Percentiles rank a stretch among this genome's conserved stretches.
phyloP scores from a whole-genome alignment of 225 moss, liverwort and hornwort genomes.

The Marchantia paleacea region DNA sequence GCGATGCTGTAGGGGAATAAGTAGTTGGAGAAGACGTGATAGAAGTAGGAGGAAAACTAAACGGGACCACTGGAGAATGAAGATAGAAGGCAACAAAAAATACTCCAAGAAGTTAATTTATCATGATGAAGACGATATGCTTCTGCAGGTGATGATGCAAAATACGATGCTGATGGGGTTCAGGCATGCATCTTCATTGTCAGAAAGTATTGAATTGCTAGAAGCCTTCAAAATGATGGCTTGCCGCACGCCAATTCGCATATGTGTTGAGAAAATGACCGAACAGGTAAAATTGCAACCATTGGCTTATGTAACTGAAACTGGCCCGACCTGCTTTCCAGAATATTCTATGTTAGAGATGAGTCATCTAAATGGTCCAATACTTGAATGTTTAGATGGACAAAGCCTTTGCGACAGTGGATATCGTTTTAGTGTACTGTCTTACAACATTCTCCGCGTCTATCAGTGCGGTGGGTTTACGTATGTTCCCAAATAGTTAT shows the following conservation, averaged over 20 bases:
- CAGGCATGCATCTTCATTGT: constrained; percentile 61
- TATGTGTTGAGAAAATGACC: constrained; percentile 66
- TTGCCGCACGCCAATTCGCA: constrained; percentile 53
- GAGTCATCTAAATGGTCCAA: not conserved
- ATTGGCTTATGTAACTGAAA: not conserved
- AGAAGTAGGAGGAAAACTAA: no score
- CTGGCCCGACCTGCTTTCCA: not conserved
- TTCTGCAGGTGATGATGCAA: constrained; percentile 73
- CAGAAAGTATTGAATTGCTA: constrained; percentile 71
- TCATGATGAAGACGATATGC: not conserved
- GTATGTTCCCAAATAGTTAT: not conserved
- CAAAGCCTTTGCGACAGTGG: no score
- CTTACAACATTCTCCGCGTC: not conserved
- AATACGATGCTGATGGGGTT: constrained; percentile 79
- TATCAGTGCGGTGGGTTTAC: not conserved
- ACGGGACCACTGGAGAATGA: not conserved
- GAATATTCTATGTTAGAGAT: not conserved
- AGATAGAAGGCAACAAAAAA: not conserved
- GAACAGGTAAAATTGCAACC: constrained; percentile 41
- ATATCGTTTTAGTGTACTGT: not conserved
- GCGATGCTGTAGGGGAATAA: no score
- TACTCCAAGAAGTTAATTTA: not conserved
- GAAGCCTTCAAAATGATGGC: constrained; percentile 85
- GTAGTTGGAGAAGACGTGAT: no score
- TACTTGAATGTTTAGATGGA: not conserved